Base-by-base conservation (phyloP, 768 basidiomycete species). In the Mycena olivaceomarginata region DNA sequence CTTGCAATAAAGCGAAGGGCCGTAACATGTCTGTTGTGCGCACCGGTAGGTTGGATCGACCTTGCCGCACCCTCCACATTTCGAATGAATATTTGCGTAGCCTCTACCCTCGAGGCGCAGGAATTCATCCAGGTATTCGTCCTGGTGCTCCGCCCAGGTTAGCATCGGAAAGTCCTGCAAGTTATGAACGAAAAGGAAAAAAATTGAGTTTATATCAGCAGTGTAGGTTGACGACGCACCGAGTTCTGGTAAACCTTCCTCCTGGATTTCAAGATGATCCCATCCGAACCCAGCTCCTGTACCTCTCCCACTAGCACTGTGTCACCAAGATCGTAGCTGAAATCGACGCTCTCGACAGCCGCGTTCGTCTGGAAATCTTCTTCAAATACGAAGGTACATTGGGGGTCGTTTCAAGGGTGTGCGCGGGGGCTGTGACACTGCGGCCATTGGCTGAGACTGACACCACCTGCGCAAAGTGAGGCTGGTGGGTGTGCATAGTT, bases 301-400 rank as follows among this genome's bases (percentile, higher is more conserved):
- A 65, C 43, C 9, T 65, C 64, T 9, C n/a, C 3, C 5, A 31
- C 4, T 25, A 65, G 11, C 0, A 0, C 4, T 5, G 43, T 45
- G 64, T 65, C 64, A 2, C 64, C 64, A 2, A 65, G 43, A 25
- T 65, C 64, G 5, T 65, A 65, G 43, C 64, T 46, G 45, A 46
- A 46, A 8, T 65, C 43, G 15, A 13, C 25, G 45, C 22, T 65
- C n/a, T 65, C 45, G 11, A 48, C 18, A 7, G 64, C 64, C 2
- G 45, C 64, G 8, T 31, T 65, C 0, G 64, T 65, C 11, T 7
- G 0, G 13, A 65, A 6, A 31, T 65, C 64, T 46, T 65, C 64
- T 16, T 43, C 15, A 6, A 5, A 25, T 65, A 65, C 10, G 5
- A 11, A 25, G 64, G 43, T 4, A 46, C 16, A 5, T 1, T 46